Evolutionary conservation across 2,329 filamentous ascomycete genomes (phyloP).

Genomic region (Claviceps purpurea): DNA sequence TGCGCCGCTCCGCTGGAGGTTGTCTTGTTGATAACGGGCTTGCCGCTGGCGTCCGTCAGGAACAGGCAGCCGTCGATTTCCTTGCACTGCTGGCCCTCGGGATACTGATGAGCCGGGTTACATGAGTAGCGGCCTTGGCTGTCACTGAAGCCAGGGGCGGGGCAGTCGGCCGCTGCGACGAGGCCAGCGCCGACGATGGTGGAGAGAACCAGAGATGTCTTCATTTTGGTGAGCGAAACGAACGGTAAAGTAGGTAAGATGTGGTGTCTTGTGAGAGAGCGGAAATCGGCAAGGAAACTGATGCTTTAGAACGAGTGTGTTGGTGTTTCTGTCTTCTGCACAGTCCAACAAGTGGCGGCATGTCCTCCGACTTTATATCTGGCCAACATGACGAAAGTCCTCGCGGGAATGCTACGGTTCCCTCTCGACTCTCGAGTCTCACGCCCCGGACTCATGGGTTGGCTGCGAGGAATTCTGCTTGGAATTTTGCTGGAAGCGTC

Average conservation of each 20-base stretch:
- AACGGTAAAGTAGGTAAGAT: too few relatives aligned
- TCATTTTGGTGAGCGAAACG: background rate
- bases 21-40: background rate
- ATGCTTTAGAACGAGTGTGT: background rate
- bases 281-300: background rate
- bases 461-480: background rate
- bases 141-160: slow-evolving; percentile 4
- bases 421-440: too few relatives aligned
- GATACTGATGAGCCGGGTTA: slow-evolving; percentile 8
- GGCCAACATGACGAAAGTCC: background rate
- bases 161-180: slow-evolving; percentile 2
- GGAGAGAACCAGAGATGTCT: background rate
- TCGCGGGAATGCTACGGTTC: background rate
- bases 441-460: background rate
- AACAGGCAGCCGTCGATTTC: background rate
- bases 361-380: background rate
- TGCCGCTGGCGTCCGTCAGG: background rate
- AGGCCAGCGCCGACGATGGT: background rate
- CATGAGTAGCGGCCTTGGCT: slow-evolving; percentile 4
- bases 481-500: background rate
- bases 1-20: background rate
- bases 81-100: slow-evolving; percentile 4
- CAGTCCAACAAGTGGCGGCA: background rate
- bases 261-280: too few relatives aligned
- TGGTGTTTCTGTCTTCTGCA: background rate